These are phyloP conservation scores for Aurantiochytrium sp. DNA, from an alignment of 108 stramenopile genomes.

Conservation along the genomic window DNA sequence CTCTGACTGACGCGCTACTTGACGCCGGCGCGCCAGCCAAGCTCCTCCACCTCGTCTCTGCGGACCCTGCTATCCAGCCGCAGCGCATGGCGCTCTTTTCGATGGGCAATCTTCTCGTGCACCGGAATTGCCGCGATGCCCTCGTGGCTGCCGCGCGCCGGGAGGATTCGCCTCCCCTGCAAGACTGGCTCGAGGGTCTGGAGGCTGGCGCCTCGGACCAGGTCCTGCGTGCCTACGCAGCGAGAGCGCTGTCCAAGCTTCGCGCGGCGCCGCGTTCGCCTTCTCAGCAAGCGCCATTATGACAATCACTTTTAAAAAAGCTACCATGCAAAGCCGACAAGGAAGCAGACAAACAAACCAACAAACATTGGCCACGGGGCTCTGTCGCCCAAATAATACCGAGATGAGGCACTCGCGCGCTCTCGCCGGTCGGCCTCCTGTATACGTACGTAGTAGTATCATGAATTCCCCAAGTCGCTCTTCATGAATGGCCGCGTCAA, in stretches of 20 bases:
- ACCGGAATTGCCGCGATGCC: conserved; percentile 35
- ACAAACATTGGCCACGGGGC: no score
- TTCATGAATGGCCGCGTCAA: no score
- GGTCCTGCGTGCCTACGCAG: not conserved
- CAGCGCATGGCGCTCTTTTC: conserved; percentile 54
- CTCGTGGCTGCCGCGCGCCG: not conserved
- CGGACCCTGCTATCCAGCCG: conserved; percentile 30
- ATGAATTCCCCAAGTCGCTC: no score
- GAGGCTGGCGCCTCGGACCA: not conserved
- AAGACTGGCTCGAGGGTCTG: not conserved
- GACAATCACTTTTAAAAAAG: no score
- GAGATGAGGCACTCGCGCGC: no score
- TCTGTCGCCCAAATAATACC: no score
- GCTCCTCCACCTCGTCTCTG: conserved; percentile 30
- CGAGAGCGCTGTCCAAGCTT: not conserved
- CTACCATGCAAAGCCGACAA: no score
- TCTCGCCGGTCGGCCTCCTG: no score
- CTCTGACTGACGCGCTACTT: conserved; percentile 34
- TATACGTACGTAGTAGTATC: no score
- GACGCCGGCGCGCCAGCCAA: not conserved
- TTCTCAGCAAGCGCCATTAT: no score
- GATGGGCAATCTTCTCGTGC: conserved; percentile 46
- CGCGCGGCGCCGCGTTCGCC: not conserved
- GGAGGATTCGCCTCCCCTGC: not conserved
- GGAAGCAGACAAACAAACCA: no score